A percentile compares a stretch with the other conserved stretches of the same genome.
phyloP scores from a whole-genome alignment of 805 yeast genomes.

The Candida verbasci region DNA sequence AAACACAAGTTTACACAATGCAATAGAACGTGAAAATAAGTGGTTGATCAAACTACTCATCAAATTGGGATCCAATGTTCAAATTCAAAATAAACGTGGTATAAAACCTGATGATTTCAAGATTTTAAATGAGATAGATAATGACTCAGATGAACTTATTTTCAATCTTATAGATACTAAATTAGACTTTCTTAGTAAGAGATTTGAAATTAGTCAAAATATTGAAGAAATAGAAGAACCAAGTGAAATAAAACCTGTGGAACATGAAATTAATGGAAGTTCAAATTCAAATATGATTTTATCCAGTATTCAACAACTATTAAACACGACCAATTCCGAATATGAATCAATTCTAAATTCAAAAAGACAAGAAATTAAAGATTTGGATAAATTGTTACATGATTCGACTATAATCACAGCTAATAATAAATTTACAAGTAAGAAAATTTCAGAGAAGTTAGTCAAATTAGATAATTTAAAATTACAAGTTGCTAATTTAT shows the following conservation, averaged over 20 bases:
- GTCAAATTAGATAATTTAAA: slow-evolving; percentile 47
- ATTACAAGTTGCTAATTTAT: slow-evolving; percentile 38
- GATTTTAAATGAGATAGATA: slow-evolving; percentile 41
- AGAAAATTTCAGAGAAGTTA: slow-evolving; percentile 33
- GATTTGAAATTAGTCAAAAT: slow-evolving; percentile 14
- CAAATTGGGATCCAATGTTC: slow-evolving; percentile 46
- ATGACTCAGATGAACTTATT: slow-evolving; percentile 20
- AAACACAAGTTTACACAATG: slow-evolving; percentile 37
- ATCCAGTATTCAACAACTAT: slow-evolving; percentile 35
- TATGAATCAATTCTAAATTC: slow-evolving; percentile 33
- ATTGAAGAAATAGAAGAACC: slow-evolving; percentile 12
- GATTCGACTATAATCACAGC: slow-evolving; percentile 41
- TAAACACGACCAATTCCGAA: slow-evolving; percentile 33
- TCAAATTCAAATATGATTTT: slow-evolving; percentile 28
- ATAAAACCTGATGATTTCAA: slow-evolving; percentile 86
- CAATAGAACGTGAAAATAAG: slow-evolving; percentile 33
- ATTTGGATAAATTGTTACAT: slow-evolving; percentile 31
- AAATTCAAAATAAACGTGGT: slow-evolving; percentile 78
- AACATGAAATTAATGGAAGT: slow-evolving; percentile 2
- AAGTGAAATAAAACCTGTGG: neutral
- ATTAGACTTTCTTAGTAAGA: slow-evolving; percentile 28
- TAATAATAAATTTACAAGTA: slow-evolving; percentile 34
- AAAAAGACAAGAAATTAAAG: slow-evolving; percentile 32
- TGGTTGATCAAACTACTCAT: slow-evolving; percentile 36
- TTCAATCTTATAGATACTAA: slow-evolving; percentile 32